phyloP scores from a whole-genome alignment of 23 red algal species.

The Gracilariopsis chorda region DNA sequence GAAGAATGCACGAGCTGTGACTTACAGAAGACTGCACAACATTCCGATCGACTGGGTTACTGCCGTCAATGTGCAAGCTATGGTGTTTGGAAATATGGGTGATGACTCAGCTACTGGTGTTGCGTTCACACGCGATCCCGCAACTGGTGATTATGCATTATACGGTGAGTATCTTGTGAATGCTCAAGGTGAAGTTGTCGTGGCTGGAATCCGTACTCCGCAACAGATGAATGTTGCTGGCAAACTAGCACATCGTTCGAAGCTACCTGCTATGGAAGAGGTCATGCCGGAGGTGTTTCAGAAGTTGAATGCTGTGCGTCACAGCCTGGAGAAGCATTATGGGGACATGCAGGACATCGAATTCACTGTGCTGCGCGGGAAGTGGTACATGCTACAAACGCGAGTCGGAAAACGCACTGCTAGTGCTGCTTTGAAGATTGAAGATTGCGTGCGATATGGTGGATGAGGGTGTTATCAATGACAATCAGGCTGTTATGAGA shows the following conservation, averaged over 20 bases:
- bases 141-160: conserved; percentile 41
- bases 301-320: conserved; percentile 36
- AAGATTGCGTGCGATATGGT: conserved; percentile 66
- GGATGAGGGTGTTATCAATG: conserved; percentile 39
- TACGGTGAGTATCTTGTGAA: conserved; percentile 72
- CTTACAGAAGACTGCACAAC: conserved; percentile 29
- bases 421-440: conserved; percentile 53
- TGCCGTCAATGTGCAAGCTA: conserved; percentile 59
- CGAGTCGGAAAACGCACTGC: conserved; percentile 58
- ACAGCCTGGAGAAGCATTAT: conserved; percentile 54
- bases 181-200: conserved; percentile 68
- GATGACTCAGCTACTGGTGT: conserved; percentile 46
- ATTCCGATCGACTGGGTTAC: conserved; percentile 51
- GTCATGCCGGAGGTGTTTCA: conserved; percentile 40
- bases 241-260: conserved; percentile 11
- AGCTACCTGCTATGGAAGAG: conserved; percentile 52
- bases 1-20: conserved; percentile 38
- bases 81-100: conserved; percentile 73
- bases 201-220: conserved; percentile 61
- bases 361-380: conserved; percentile 48
- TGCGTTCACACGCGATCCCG: conserved; percentile 59
- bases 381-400: conserved; percentile 52
- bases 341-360: conserved; percentile 67
- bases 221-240: conserved; percentile 49
- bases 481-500: conserved; percentile 56